Evolutionary conservation across 495 filamentous ascomycete genomes (phyloP), one percentile per base, ranked within the genome.

Genomic region (Penicillium atrosanguineum): DNA sequence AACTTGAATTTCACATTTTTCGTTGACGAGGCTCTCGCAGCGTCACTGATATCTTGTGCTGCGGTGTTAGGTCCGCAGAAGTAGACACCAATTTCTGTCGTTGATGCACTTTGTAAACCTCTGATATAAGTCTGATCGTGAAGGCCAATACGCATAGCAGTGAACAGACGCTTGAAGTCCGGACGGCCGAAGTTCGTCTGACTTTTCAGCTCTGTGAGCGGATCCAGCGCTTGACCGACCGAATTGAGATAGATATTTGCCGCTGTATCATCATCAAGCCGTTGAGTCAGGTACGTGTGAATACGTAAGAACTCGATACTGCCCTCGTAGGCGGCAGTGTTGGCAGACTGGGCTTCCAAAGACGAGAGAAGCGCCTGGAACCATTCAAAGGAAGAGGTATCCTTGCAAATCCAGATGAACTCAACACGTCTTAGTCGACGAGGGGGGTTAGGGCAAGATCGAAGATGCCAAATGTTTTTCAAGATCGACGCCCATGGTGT

Each of bases 361-460:
- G 88, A 92, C 6, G 87, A 89, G 11, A 98, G 83, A 4, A 98
- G 86, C 11, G 87, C 87, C 69, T 98, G 95, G 76, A 98, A 98
- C 94, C 94, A 98, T 74, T 97, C 94, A 67, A 98, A 98, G 1
- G 93, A 96, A 36, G 79, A 84, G 2, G 91, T 97, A 62, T 98
- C 93, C 68, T 87, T 95, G 80, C 95, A 97, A 50, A 97, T 86
- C 94, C 94, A 99, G 76, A 97, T 96, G 71, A 99, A 97, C 69
- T 99, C 94, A 16, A 99, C 92, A 69, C 94, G 86, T 47, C 91
- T 86, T 38, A 99, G 82, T 65, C 95, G 89, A 28, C 82, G 84
- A 0, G 92, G 91, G 25, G 89, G 87, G 69, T 96, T 90, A 14
- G 90, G 90, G 28, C 83, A 82, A 50, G 89, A 85, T 36, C 94